Evolutionary conservation across 1,139 yeast genomes (phyloP), one percentile per base, ranked within the genome.

Genomic region (Kazachstania sp.): DNA sequence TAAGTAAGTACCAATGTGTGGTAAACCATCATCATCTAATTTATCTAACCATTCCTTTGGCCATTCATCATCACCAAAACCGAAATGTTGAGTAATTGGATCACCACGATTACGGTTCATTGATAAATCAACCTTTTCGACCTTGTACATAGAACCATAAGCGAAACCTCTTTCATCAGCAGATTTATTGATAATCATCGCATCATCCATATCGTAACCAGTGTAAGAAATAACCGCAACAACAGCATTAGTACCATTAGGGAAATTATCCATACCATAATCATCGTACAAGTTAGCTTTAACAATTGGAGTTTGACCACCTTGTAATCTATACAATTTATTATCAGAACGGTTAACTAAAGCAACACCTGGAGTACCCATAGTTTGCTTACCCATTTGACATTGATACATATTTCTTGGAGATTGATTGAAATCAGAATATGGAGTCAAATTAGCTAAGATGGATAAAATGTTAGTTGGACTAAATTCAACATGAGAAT

Each of bases 341-440:
- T 94, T 94, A 67, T 92, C 99, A 1, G 96, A 85, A 69, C 99
- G 79, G 67, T 90, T 95, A 42, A 74, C 79, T 49, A 92, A 73
- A 0, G 95, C 97, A 49, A 92, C 95, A 71, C 97, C 97, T 8
- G 98, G 98, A 4, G 98, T 92, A 71, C 99, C 99, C 98, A 92
- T 92, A 23, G 99, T 92, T 74, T 92, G 99, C 72, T 92, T 92
- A 79, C 97, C 98, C 99, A 92, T 92, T 77, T 94, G 98, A 73
- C 99, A 92, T 72, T 92, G 99, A 68, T 92, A 92, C 98, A 94
- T 92, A 68, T 92, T 92, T 81, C 99, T 85, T 61, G 99, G 99
- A 34, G 97, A 88, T 73, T 92, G 99, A 69, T 92, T 92, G 73
- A 92, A 94, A 69, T 92, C 98, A 1, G 97, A 90, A 66, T 87